phyloP scores from a whole-genome alignment of 2,329 filamentous ascomycete genomes.

The Colletotrichum costaricense region DNA sequence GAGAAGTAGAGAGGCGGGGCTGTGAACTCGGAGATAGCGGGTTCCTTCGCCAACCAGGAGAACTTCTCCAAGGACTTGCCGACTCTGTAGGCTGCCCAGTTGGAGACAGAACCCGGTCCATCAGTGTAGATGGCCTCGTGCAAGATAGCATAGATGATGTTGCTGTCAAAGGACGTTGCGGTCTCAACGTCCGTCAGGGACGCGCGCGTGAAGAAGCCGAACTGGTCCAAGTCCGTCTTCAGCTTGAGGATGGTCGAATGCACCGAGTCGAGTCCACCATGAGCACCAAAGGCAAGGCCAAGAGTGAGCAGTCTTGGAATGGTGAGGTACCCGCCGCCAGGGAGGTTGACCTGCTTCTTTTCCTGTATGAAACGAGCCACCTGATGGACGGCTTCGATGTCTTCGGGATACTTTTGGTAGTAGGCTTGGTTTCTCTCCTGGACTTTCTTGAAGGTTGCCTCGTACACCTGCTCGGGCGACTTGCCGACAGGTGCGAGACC shows the following conservation, averaged over 20 bases:
- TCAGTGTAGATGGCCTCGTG: constrained; percentile 92
- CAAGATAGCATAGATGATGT: constrained; percentile 85
- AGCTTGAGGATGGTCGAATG: constrained; percentile 80
- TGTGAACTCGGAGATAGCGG: constrained; percentile 40
- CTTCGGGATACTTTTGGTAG: constrained; percentile 87
- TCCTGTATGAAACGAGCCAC: constrained; percentile 74
- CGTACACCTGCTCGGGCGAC: constrained; percentile 80
- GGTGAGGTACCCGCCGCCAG: constrained; percentile 79
- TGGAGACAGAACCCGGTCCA: constrained; percentile 69
- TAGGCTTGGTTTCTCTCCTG: constrained; percentile 80
- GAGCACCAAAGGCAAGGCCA: constrained; percentile 81
- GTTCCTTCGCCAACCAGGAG: constrained; percentile 59
- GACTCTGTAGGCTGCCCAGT: constrained; percentile 80
- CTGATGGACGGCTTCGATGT: constrained; percentile 74
- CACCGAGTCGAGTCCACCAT: constrained; percentile 81
- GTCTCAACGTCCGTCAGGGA: constrained; percentile 77
- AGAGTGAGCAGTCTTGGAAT: constrained; percentile 80
- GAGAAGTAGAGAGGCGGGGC: constrained; percentile 78
- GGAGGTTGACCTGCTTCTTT: constrained; percentile 66
- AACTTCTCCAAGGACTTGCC: constrained; percentile 61
- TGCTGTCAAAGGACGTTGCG: constrained; percentile 76
- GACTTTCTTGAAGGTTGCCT: constrained; percentile 76
- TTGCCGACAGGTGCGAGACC: constrained; percentile 83
- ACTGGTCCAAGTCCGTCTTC: constrained; percentile 78
- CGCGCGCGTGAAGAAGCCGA: constrained; percentile 79